Evolutionary conservation across 2,329 filamentous ascomycete genomes (phyloP).

Genomic region (Fusarium fujikuroi): DNA sequence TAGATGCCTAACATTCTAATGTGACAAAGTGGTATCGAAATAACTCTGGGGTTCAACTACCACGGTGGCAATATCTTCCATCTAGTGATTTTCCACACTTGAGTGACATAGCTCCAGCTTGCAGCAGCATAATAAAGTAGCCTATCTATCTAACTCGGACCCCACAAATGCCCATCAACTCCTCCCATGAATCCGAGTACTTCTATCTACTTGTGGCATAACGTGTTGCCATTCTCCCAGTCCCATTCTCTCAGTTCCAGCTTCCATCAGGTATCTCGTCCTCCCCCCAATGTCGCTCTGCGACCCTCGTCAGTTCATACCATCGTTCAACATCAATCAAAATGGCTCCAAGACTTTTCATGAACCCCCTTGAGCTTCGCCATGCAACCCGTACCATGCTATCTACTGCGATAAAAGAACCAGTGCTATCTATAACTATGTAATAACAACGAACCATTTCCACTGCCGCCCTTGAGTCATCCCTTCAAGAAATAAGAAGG

Average conservation of each 20-base stretch:
- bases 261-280: slow-evolving; percentile 31
- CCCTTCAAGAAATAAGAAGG: slow-evolving; percentile 2
- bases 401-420: slow-evolving; percentile 39
- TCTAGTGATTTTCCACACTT: not conserved
- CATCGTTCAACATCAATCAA: slow-evolving; percentile 38
- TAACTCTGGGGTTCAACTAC: not conserved
- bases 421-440: slow-evolving; percentile 48
- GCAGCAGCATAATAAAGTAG: slow-evolving; percentile 19
- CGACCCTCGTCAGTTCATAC: slow-evolving; percentile 33
- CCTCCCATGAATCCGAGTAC: slow-evolving; percentile 10
- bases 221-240: slow-evolving; percentile 16
- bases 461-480: slow-evolving; percentile 12
- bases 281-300: slow-evolving; percentile 13
- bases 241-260: slow-evolving; percentile 6
- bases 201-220: slow-evolving; percentile 34
- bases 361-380: slow-evolving; percentile 31
- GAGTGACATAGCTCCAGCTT: slow-evolving; percentile 3
- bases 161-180: slow-evolving; percentile 30
- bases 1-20: not conserved
- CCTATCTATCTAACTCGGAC: slow-evolving; percentile 34
- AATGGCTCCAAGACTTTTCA: slow-evolving; percentile 32
- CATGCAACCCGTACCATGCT: slow-evolving; percentile 43
- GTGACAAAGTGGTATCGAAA: no score
- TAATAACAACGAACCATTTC: slow-evolving; percentile 35
- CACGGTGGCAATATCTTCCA: not conserved